Percentiles rank a stretch among this genome's conserved stretches.
Evolutionary conservation across 2,329 filamentous ascomycete species (phyloP).

Genomic region (Lizonia empirigonia): DNA sequence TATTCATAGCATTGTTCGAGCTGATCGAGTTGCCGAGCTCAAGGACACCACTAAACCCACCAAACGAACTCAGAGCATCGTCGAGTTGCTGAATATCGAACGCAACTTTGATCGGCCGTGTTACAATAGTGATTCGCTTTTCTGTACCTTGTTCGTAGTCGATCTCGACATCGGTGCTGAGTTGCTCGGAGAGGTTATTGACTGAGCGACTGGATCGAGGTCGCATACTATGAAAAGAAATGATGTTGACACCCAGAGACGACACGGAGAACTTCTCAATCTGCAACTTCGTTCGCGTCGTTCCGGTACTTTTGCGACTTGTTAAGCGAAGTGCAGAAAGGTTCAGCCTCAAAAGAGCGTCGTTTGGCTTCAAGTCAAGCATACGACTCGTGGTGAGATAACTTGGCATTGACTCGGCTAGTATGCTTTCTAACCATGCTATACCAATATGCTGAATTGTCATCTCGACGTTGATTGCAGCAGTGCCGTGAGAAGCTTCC

Average conservation of each 20-base stretch:
- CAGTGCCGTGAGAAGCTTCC: neutral
- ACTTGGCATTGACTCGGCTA: constrained; percentile 30
- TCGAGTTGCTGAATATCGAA: constrained; percentile 82
- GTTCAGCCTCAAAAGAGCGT: constrained; percentile 37
- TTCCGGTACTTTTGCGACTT: constrained; percentile 23
- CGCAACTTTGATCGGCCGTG: constrained; percentile 75
- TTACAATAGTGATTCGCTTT: constrained; percentile 66
- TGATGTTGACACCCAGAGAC: constrained; percentile 56
- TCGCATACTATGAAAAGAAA: constrained; percentile 55
- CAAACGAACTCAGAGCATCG: constrained; percentile 86
- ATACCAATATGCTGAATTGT: constrained; percentile 36
- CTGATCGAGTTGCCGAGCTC: constrained; percentile 86
- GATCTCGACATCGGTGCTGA: constrained; percentile 40
- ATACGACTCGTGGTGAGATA: constrained; percentile 1
- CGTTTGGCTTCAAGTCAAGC: constrained; percentile 34
- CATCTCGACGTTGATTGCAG: constrained; percentile 25
- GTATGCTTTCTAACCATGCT: constrained; percentile 40
- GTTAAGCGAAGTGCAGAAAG: constrained; percentile 33
- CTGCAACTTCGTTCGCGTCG: constrained; percentile 31
- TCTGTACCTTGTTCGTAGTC: constrained; percentile 41
- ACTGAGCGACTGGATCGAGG: constrained; percentile 34
- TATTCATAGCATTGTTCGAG: constrained; percentile 65
- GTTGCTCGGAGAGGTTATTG: constrained; percentile 28
- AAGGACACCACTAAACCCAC: constrained; percentile 87
- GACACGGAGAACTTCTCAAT: constrained; percentile 55